Evolutionary conservation across 2,329 filamentous ascomycete genomes (phyloP).

Genomic region (Aspergillus arachidicola): DNA sequence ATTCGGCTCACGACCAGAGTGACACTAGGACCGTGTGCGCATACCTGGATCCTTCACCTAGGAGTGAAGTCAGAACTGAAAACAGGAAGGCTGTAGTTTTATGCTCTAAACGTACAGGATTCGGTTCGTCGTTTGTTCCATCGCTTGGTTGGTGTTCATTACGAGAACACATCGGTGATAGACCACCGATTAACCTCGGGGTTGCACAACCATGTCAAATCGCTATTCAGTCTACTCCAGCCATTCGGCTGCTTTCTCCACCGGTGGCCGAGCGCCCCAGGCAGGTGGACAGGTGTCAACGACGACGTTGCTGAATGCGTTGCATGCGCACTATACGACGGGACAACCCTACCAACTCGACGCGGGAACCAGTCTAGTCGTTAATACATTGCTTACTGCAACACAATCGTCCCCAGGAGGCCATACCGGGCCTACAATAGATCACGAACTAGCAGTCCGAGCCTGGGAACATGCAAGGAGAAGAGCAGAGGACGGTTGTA

Average conservation of each 20-base stretch:
- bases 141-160: background rate
- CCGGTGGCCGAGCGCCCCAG: constrained; percentile 60
- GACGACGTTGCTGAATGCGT: constrained; percentile 85
- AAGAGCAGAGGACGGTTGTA: constrained; percentile 91
- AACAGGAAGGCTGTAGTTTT: background rate
- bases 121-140: background rate
- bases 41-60: background rate
- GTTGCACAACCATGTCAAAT: constrained; percentile 51
- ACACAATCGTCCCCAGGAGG: constrained; percentile 70
- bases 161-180: background rate
- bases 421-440: constrained; percentile 74
- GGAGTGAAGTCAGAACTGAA: background rate
- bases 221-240: constrained; percentile 65
- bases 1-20: background rate
- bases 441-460: constrained; percentile 73
- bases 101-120: background rate
- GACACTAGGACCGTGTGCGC: background rate
- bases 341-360: constrained; percentile 84
- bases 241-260: constrained; percentile 58
- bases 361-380: constrained; percentile 84
- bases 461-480: constrained; percentile 97
- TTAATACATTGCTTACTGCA: constrained; percentile 93
- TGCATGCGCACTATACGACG: constrained; percentile 85
- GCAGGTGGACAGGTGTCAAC: constrained; percentile 83
- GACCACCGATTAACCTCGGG: background rate